Evolutionary conservation across 2,329 filamentous ascomycete species (phyloP).

Genomic region (Aspergillus calidoustus): DNA sequence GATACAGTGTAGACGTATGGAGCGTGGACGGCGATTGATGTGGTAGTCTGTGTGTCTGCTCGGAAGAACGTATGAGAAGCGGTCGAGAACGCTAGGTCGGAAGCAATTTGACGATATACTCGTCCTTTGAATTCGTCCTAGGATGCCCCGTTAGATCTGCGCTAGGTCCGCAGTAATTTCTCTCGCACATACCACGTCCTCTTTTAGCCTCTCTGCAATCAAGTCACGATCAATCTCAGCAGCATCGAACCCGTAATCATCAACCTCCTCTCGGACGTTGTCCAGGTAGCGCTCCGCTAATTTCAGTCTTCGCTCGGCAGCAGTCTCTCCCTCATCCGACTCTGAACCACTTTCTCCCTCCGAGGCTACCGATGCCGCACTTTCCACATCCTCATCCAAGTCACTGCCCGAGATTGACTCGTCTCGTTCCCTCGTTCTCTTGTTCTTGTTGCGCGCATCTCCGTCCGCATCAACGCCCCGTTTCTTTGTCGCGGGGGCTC

Average conservation of each 20-base stretch:
- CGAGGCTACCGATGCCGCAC: conserved; percentile 52
- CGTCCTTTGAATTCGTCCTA: conserved; percentile 84
- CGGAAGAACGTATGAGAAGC: conserved; percentile 75
- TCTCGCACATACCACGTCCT: conserved; percentile 70
- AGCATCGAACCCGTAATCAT: conserved; percentile 88
- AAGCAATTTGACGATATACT: conserved; percentile 79
- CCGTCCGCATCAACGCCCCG: conserved; percentile 45
- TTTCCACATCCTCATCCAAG: conserved; percentile 66
- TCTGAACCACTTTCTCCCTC: conserved; percentile 64
- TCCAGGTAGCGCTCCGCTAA: conserved; percentile 92
- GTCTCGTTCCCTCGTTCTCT: conserved; percentile 59
- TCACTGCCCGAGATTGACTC: conserved; percentile 90
- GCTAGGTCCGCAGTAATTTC: neutral
- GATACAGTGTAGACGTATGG: conserved; percentile 87
- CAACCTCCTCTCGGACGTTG: conserved; percentile 81
- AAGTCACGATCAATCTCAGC: conserved; percentile 91
- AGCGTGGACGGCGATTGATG: conserved; percentile 75
- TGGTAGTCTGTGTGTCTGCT: conserved; percentile 77
- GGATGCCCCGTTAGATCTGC: conserved; percentile 21
- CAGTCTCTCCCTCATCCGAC: conserved; percentile 79
- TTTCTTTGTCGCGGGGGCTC: conserved; percentile 51
- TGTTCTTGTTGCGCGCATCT: conserved; percentile 41
- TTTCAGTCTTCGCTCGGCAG: conserved; percentile 81
- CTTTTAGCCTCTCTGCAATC: conserved; percentile 85
- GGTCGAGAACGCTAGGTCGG: conserved; percentile 70